Conservation (phyloP, 257 asterid species). For the Solanum ahanhuiri region DNA sequence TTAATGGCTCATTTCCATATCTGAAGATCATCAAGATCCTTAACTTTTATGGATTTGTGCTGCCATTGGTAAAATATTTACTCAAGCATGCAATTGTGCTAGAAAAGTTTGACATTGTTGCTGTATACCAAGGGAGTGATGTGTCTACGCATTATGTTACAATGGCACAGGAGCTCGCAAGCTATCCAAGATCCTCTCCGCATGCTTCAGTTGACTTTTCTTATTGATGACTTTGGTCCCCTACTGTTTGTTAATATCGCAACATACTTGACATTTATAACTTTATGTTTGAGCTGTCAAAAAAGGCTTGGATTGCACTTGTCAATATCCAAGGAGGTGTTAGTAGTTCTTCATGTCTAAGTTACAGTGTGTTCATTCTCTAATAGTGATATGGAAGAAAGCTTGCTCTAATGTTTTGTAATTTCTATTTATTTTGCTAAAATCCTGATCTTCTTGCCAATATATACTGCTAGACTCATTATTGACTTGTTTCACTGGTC, state of each 20-base stretch:
- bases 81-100: not conserved
- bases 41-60: not conserved
- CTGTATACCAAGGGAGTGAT: too few relatives aligned
- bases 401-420: too few relatives aligned
- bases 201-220: not conserved
- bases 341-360: too few relatives aligned
- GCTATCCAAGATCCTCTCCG: not conserved
- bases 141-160: too few relatives aligned
- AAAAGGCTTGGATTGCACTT: not conserved
- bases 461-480: too few relatives aligned
- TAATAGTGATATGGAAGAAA: too few relatives aligned
- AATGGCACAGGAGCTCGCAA: too few relatives aligned
- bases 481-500: too few relatives aligned
- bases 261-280: not conserved
- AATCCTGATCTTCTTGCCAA: too few relatives aligned
- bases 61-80: not conserved
- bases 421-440: too few relatives aligned
- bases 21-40: not conserved
- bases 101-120: not conserved
- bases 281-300: not conserved
- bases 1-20: not conserved
- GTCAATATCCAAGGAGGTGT: not conserved
- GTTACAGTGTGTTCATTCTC: not conserved
- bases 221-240: not conserved
- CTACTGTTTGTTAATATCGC: not conserved